Percentiles rank a stretch among this genome's conserved stretches.
Conservation (phyloP, 108 stramenopile species). For the Skeletonema marinoi region DNA sequence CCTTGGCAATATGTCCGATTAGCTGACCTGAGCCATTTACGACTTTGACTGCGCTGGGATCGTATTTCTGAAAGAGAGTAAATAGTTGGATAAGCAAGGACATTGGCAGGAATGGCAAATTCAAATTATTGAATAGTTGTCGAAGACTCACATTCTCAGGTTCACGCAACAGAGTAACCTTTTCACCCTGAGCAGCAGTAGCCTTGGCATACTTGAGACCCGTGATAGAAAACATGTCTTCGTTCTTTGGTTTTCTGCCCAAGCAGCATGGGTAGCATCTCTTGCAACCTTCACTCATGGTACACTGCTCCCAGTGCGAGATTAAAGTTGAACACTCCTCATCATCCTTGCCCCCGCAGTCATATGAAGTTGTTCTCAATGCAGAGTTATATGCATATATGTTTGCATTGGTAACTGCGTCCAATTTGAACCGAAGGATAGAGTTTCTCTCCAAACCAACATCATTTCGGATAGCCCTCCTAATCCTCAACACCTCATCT, state of each 20-base stretch:
- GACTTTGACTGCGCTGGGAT: background rate
- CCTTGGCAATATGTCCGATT: background rate
- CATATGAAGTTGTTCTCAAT: background rate
- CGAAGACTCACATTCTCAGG: background rate
- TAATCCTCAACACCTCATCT: background rate
- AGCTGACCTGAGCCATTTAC: background rate
- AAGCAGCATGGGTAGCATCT: background rate
- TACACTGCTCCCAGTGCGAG: background rate
- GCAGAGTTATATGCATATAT: background rate
- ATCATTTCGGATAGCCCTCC: background rate
- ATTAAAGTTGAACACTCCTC: background rate
- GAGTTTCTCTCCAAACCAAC: background rate
- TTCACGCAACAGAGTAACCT: background rate
- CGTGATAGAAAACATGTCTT: background rate
- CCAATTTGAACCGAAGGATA: background rate
- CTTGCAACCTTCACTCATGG: background rate
- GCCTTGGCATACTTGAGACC: background rate
- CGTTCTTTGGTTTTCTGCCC: background rate
- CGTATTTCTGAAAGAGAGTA: background rate
- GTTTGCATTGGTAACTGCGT: background rate
- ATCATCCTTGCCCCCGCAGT: background rate
- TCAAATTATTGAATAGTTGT: background rate
- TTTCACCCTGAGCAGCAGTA: background rate
- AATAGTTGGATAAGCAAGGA: background rate
- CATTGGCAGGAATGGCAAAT: background rate